phyloP scores from a whole-genome alignment of 2,329 filamentous ascomycete species.

The Trichoderma aggressivum region DNA sequence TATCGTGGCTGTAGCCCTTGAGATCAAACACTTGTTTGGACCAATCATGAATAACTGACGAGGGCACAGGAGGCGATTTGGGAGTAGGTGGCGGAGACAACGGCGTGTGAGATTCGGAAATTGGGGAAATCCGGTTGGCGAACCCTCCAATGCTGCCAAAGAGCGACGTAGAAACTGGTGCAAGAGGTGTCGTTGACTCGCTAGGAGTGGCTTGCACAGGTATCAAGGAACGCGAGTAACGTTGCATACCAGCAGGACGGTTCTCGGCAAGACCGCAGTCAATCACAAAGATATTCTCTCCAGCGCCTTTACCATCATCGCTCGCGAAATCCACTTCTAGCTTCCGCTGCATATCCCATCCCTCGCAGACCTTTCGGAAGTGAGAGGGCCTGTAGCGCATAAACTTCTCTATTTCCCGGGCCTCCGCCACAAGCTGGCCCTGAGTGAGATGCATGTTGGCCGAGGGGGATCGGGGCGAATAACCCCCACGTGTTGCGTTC shows the following conservation, averaged over 20 bases:
- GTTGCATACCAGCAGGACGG: conserved; percentile 41
- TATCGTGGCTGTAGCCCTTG: conserved; percentile 54
- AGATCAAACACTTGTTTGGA: conserved; percentile 39
- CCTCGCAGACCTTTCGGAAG: conserved; percentile 72
- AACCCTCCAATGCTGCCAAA: conserved; percentile 26
- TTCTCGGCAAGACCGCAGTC: conserved; percentile 66
- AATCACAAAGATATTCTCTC: conserved; percentile 74
- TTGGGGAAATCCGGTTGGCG: conserved; percentile 11
- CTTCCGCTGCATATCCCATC: conserved; percentile 88
- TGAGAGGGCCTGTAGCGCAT: conserved; percentile 69
- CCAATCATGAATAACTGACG: conserved; percentile 32
- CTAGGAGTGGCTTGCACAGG: conserved; percentile 19
- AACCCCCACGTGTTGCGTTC: conserved; percentile 65
- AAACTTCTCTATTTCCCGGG: conserved; percentile 76
- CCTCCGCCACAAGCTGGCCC: conserved; percentile 71
- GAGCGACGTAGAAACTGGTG: conserved; percentile 26
- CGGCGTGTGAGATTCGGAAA: conserved; percentile 23
- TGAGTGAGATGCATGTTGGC: conserved; percentile 67
- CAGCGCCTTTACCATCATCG: conserved; percentile 71
- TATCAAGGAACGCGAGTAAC: conserved; percentile 40
- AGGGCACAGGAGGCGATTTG: conserved; percentile 20
- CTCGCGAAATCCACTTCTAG: conserved; percentile 87
- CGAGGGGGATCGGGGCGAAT: conserved; percentile 76
- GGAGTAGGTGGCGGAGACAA: conserved; percentile 27
- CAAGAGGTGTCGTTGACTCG: conserved; percentile 9